These are phyloP conservation scores for Chondrostereum purpureum DNA, from an alignment of 1,284 basidiomycete genomes.

Conservation along the genomic window DNA sequence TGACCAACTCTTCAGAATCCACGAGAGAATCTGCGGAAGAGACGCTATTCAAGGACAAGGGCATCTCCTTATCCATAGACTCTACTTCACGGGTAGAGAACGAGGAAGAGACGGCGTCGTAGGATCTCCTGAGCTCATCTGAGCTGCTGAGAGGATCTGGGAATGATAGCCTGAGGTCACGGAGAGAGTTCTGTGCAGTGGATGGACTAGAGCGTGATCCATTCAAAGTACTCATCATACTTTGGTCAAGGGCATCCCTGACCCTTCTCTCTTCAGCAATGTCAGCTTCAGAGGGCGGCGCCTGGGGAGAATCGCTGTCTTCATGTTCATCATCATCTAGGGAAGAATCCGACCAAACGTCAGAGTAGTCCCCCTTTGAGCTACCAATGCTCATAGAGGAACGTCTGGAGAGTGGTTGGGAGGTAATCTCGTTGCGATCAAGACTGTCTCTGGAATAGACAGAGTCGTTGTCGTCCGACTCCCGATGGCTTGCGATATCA, in stretches of 20 bases:
- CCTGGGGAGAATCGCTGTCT: constrained; percentile 20
- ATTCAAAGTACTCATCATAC: constrained; percentile 69
- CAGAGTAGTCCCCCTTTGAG: constrained; percentile 57
- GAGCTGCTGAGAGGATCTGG: constrained; percentile 70
- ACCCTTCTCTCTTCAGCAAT: constrained; percentile 56
- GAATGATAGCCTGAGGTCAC: constrained; percentile 70
- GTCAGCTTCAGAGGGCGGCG: constrained; percentile 23
- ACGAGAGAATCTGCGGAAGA: constrained; percentile 9
- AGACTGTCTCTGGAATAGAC: constrained; percentile 48
- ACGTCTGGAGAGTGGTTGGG: constrained; percentile 51
- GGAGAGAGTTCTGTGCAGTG: constrained; percentile 51
- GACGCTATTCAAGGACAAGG: constrained; percentile 22
- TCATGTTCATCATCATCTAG: constrained; percentile 28
- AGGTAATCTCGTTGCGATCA: constrained; percentile 42
- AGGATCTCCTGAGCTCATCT: constrained; percentile 48
- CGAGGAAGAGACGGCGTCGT: constrained; percentile 37
- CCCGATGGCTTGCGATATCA: constrained; percentile 59
- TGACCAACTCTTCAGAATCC: constrained; percentile 16
- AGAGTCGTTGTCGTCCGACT: constrained; percentile 64
- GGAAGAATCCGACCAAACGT: constrained; percentile 64
- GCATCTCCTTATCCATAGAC: too few species aligned
- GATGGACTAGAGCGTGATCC: constrained; percentile 56
- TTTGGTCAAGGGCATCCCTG: constrained; percentile 68
- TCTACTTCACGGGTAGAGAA: too few species aligned
- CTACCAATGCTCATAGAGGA: constrained; percentile 63